Conservation (phyloP, 148 eudicot genomes). For the Drosera capensis region DNA sequence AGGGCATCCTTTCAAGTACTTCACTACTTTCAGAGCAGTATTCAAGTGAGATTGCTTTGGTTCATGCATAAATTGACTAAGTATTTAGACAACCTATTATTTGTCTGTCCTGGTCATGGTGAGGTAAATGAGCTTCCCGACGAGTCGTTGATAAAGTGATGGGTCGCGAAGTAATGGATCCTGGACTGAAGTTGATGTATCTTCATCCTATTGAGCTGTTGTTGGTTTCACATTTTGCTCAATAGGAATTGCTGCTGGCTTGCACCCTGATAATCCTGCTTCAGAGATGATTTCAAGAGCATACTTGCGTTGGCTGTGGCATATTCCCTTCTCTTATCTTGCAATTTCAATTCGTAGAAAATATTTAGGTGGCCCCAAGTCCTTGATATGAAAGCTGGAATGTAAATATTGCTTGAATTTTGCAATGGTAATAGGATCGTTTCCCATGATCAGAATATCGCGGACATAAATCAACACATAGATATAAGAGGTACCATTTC, state of each 20-base stretch:
- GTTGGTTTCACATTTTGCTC: not conserved
- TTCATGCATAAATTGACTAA: slow-evolving; percentile 6
- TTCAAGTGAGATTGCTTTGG: not conserved
- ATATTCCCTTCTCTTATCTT: not conserved
- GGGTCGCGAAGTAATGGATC: not conserved
- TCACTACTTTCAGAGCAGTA: not conserved
- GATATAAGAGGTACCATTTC: not conserved
- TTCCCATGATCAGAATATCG: not conserved
- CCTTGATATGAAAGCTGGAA: not conserved
- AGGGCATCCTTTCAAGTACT: not conserved
- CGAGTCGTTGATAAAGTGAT: not conserved
- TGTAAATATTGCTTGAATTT: not conserved
- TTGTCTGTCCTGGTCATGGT: slow-evolving; percentile 4
- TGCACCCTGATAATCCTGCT: too few species aligned
- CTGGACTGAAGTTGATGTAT: not conserved
- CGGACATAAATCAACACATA: not conserved
- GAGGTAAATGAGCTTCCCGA: slow-evolving; percentile 3
- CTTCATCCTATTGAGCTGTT: too few species aligned
- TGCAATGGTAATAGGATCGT: not conserved
- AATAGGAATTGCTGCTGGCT: too few species aligned
- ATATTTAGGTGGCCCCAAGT: not conserved
- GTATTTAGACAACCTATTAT: not conserved
- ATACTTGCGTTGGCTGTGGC: not conserved
- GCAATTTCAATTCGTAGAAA: not conserved
- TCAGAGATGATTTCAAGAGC: not conserved